These are phyloP conservation scores for Cryptomeria japonica DNA, from an alignment of 75 land plant genomes.

Conservation along the genomic window DNA sequence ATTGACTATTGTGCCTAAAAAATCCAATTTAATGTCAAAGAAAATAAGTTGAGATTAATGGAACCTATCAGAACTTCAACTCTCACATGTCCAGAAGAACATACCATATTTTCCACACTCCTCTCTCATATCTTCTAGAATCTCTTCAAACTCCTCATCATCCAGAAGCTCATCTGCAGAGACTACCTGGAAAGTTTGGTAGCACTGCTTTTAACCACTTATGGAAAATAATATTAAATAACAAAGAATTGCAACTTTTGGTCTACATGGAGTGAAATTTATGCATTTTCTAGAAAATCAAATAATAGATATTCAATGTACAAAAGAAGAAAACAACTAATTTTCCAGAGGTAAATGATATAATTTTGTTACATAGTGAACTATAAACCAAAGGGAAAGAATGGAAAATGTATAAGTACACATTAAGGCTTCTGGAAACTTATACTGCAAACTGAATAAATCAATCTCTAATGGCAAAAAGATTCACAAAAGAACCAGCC, in stretches of 20 bases:
- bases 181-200: conserved; percentile 42
- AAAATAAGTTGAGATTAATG: not conserved
- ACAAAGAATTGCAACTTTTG: not conserved
- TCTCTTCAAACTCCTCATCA: conserved; percentile 74
- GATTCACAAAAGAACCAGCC: not conserved
- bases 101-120: conserved; percentile 83
- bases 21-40: not conserved
- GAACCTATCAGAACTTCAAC: not conserved
- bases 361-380: not conserved
- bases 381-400: not conserved
- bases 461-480: not conserved
- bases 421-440: not conserved
- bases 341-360: not conserved
- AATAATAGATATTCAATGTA: not conserved
- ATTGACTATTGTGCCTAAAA: conserved; percentile 49
- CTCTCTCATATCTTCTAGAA: conserved; percentile 76
- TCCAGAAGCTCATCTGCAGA: conserved; percentile 57
- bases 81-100: not conserved
- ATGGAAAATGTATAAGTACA: not conserved
- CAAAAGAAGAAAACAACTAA: not conserved
- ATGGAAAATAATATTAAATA: not conserved
- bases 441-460: not conserved
- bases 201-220: not conserved
- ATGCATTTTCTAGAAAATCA: not conserved
- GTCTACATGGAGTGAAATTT: too few relatives aligned